Conservation (phyloP, 2,329 filamentous ascomycete species). For the Hyphodiscus sp. region DNA sequence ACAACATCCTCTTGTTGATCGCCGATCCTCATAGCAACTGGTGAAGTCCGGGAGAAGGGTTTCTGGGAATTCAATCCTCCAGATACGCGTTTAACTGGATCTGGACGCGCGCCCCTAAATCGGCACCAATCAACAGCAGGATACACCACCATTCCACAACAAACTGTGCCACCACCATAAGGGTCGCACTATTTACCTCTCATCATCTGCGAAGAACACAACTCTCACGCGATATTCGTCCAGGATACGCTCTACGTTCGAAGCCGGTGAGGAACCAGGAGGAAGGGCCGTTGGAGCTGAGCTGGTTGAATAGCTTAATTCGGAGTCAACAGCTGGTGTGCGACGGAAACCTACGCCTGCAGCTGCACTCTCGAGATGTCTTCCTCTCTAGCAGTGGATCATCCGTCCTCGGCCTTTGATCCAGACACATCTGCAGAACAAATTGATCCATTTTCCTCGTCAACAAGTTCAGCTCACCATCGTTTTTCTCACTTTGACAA, state of each 20-base stretch:
- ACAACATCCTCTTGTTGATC: background rate
- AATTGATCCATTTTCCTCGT: slow-evolving; percentile 48
- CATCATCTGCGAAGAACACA: background rate
- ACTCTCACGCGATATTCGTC: background rate
- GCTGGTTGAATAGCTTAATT: background rate
- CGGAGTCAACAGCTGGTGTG: background rate
- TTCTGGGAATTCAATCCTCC: background rate
- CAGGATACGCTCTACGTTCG: background rate
- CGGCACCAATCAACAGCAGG: background rate
- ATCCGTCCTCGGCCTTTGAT: slow-evolving; percentile 19
- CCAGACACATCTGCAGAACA: slow-evolving; percentile 14
- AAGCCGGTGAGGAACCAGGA: background rate
- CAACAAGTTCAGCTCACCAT: slow-evolving; percentile 54
- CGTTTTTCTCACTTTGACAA: slow-evolving; percentile 81
- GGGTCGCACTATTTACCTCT: background rate
- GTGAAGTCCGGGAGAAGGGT: background rate
- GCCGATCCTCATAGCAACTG: background rate
- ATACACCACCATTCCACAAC: background rate
- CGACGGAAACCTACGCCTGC: background rate
- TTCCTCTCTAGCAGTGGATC: slow-evolving; percentile 22
- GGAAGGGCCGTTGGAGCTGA: background rate
- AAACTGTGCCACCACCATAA: background rate
- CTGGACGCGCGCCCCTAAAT: background rate
- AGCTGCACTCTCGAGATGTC: slow-evolving; percentile 29
- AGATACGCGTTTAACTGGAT: background rate